Conservation (phyloP, 1,284 basidiomycete genomes). For the Ceratobasidium sp. region DNA sequence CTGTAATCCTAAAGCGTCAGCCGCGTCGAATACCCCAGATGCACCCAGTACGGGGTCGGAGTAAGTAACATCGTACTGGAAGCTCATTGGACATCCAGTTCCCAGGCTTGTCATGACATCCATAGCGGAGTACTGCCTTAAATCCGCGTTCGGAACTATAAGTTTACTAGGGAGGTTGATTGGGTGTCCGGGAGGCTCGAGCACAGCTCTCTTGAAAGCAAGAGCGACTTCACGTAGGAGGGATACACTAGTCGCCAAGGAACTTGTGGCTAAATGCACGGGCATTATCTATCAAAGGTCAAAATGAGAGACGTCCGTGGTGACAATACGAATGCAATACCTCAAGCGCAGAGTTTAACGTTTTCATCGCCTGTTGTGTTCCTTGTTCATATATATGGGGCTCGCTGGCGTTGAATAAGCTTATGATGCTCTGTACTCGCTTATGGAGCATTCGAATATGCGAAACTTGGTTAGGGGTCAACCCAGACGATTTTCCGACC, state of each 20-base stretch:
- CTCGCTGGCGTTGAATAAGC: conserved; percentile 19
- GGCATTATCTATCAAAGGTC: conserved; percentile 9
- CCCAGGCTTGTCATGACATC: conserved; percentile 29
- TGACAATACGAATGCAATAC: neutral
- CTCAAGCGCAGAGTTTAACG: conserved; percentile 16
- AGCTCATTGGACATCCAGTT: conserved; percentile 20
- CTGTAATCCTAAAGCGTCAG: conserved; percentile 13
- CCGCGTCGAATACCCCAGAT: neutral
- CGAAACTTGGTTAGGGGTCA: conserved; percentile 22
- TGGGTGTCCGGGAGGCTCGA: conserved; percentile 16
- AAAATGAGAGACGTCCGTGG: neutral
- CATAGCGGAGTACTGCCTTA: conserved; percentile 16
- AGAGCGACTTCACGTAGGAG: conserved; percentile 8
- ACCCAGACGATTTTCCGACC: neutral
- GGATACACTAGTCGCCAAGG: neutral
- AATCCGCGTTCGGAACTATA: neutral
- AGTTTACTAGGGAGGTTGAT: conserved; percentile 28
- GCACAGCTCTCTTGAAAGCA: conserved; percentile 19
- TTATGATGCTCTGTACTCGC: conserved; percentile 3
- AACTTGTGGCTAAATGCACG: conserved; percentile 7
- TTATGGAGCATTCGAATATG: conserved; percentile 13
- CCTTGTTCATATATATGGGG: conserved; percentile 33
- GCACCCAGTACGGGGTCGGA: neutral
- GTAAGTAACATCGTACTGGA: conserved; percentile 13
- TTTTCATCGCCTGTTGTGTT: conserved; percentile 3